Base-by-base conservation (phyloP, 495 filamentous ascomycete genomes). In the Penicillium taxi region DNA sequence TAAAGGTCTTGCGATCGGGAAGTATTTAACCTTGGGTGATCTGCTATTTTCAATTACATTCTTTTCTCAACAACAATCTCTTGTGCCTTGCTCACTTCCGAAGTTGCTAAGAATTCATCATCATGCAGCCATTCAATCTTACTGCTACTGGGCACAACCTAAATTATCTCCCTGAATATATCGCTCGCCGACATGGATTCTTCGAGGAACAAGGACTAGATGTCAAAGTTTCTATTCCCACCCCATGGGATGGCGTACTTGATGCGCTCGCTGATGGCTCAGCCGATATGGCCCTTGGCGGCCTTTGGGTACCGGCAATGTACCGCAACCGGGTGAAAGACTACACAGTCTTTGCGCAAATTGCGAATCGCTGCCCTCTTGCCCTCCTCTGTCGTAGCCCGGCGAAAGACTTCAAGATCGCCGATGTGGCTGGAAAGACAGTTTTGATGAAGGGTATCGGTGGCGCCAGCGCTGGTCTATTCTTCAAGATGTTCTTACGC, bases 111-210 rank as follows among this genome's bases (percentile, higher is more conserved):
- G n/a, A n/a, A n/a, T n/a, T n/a, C n/a, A n/a, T n/a, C n/a, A n/a
- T n/a, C 22, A 41, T 41, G 28, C 30, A 44, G 18, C 22, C 35
- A 13, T 41, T 35, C 5, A 22, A 41, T 25, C 29, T 41, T 34
- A 34, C 31, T 6, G 38, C 38, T 7, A 41, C 38, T 23, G 38
- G 38, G 6, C 21, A 41, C 17, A 41, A 33, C 19, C 38, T 41
- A 22, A 41, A 41, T 17, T 41, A 41, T 18, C 38, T 41, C 31
- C 38, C 38, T 11, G 38, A 41, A 18, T 41, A 41, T 25, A 41
- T 41, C n/a, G 38, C 38, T 8, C 38, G 9, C 21, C 38, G 38
- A 13, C 38, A 41, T 41, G 38, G 38, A 11, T 41, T 34, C 24
- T 41, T 41, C 24, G 9, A 20, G 6, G 30, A 41, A 23, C 28